Base-by-base conservation (phyloP, 192 early-diverging fungal species). In the Spizellomyces sp. region DNA sequence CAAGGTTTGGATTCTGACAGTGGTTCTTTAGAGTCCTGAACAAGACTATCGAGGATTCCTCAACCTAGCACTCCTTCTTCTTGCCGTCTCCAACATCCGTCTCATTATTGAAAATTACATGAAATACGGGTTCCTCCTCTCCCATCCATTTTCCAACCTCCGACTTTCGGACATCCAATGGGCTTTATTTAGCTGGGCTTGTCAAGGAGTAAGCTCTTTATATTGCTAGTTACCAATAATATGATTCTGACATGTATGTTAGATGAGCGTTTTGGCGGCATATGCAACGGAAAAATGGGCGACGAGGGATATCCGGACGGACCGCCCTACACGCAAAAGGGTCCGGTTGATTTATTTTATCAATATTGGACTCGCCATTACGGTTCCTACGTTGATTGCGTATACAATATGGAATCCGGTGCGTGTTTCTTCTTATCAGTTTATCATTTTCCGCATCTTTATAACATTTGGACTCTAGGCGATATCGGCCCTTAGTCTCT, bases 31-130 rank as follows among this genome's bases (percentile, higher is more conserved):
- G 62, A 70, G 90, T 8, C 91, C 90, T 8, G 90, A 90, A 27
- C 91, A 91, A 64, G 92, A 91, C 78, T 95, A 93, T 77, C 89
- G 92, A 58, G 93, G 93, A 17, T 89, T 95, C 74, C 79, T 91
- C 46, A 93, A 92, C 76, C 83, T 95, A 57, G 78, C 85, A 52
- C 85, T 94, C 85, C 83, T 95, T 48, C 74, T 93, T 10, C 87
- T 95, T 22, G 89, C 85, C 57, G 94, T 91, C 27, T 90, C 89
- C 75, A 92, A 92, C 63, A 77, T 95, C 50, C 90, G 94, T 6
- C 83, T 95, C 58, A 88, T 93, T 48, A 89, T 94, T 52, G 94
- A 96, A 72, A 96, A 96, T 75, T 92, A 90, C 71, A 75, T 90
- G 72, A 94, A 96, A 73, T 95, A 96, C 64, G 94, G 94, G 45